Conservation (phyloP, 805 yeast species). For the Candida caryicola region DNA sequence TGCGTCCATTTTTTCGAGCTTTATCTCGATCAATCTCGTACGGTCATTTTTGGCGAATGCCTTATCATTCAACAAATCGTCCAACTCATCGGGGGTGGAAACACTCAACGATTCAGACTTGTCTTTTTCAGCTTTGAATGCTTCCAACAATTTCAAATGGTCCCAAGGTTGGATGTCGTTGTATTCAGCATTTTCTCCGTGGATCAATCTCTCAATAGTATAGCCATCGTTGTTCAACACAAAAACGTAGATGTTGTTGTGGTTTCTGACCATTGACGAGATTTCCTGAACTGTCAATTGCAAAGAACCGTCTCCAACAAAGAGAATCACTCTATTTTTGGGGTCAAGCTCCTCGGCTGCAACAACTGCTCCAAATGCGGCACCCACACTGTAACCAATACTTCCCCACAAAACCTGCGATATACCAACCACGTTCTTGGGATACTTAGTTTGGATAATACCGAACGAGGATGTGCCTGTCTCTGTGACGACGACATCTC, state of each 20-base stretch:
- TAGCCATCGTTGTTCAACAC: slow-evolving; percentile 41
- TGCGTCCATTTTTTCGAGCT: slow-evolving; percentile 38
- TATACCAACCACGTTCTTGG: slow-evolving; percentile 22
- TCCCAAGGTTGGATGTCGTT: slow-evolving; percentile 41
- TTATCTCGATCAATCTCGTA: slow-evolving; percentile 35
- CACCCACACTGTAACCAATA: slow-evolving; percentile 28
- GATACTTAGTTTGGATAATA: slow-evolving; percentile 24
- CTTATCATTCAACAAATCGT: slow-evolving; percentile 22
- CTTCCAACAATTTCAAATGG: slow-evolving; percentile 29
- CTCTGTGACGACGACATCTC: slow-evolving; percentile 27
- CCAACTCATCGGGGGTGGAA: slow-evolving; percentile 25
- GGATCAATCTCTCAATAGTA: slow-evolving; percentile 40
- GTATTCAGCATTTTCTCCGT: slow-evolving; percentile 35
- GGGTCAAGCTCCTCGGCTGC: slow-evolving; percentile 22
- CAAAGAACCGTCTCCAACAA: slow-evolving; percentile 44
- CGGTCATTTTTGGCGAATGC: slow-evolving; percentile 29
- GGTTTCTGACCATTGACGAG: slow-evolving; percentile 36
- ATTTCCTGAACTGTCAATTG: slow-evolving; percentile 42
- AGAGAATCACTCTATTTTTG: slow-evolving; percentile 33
- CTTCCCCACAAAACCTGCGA: slow-evolving; percentile 30
- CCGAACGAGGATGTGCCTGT: slow-evolving; percentile 30
- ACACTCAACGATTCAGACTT: slow-evolving; percentile 27
- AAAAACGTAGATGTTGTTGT: slow-evolving; percentile 34
- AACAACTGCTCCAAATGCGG: slow-evolving; percentile 28
- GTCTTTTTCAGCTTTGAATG: slow-evolving; percentile 26